Evolutionary conservation across 2,329 filamentous ascomycete species (phyloP), one percentile per base, ranked within the genome.

Genomic region (Aspergillus piperis): DNA sequence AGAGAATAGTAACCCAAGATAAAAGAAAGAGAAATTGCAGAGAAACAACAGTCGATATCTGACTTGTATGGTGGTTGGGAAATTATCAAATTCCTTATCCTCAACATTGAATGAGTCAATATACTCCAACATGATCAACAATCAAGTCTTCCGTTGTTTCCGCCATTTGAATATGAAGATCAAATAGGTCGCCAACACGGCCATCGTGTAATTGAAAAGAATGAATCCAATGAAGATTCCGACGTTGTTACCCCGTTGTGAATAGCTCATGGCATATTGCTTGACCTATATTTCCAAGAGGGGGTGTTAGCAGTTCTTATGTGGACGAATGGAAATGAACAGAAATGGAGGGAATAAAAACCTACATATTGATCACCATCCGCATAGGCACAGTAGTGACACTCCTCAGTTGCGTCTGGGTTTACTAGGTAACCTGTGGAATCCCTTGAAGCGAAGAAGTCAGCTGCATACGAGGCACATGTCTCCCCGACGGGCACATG

Each of bases 211-310:
- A 73, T 94, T 95, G 71, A 88, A 91, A 10, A 77, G 90, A 60
- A 94, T 83, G 69, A 93, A 95, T 1, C 87, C 88, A 27, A 84
- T 66, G 66, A 88, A 88, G 62, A 95, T 93, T 2, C 91, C 91
- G 54, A 94, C 63, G 66, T 96, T 90, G 57, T 90, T 84, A 90
- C 91, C 94, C 17, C 90, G 80, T 63, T 88, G 76, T 41, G 77
- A 77, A 67, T 87, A 94, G 1, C 77, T 84, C 82, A 19, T 95
- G 90, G 91, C 10, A 89, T 79, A 62, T 83, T 86, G 78, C 86
- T 94, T 0, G 90, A 89, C 71, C 91, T 95, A 77, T 94, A 95
- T 69, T 88, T 78, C 10, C 4, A 36, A 15, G 32, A 77, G 91
- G 95, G 17, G 32, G 1, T 78, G 39, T 1, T 71, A 78, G 38